phyloP scores from a whole-genome alignment of 202 grass and related monocot species.

The Eragrostis tef region DNA sequence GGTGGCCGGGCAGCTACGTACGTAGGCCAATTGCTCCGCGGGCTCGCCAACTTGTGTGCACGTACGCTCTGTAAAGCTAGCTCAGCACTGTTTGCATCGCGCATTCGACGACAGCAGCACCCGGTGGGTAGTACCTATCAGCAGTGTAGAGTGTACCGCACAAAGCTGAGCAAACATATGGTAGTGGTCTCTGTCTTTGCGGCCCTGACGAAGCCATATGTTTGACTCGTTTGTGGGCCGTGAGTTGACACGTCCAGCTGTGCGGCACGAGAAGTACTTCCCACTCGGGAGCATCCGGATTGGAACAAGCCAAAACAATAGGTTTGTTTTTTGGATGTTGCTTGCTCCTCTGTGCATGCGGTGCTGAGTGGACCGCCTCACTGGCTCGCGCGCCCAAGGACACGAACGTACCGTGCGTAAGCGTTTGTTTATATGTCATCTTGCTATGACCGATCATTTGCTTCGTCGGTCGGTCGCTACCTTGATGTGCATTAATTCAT shows the following conservation, averaged over 20 bases:
- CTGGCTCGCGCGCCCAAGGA: not conserved
- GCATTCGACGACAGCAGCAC: no score
- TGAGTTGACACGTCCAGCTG: constrained; percentile 42
- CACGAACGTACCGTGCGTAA: not conserved
- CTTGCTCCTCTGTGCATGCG: not conserved
- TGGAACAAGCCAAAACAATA: no score
- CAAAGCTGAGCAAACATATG: no score
- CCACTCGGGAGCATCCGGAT: not conserved
- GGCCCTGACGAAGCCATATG: not conserved
- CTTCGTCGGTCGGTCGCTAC: not conserved
- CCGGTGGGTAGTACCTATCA: no score
- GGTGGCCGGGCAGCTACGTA: no score
- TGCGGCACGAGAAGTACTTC: not conserved
- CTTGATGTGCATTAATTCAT: no score
- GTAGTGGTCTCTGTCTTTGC: no score
- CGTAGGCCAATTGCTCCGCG: no score
- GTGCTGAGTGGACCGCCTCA: not conserved
- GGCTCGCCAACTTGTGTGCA: no score
- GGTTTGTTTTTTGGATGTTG: not conserved
- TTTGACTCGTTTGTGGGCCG: not conserved
- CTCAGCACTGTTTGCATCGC: no score
- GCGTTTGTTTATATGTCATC: not conserved
- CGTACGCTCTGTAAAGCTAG: no score
- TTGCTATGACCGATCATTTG: not conserved
- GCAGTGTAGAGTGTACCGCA: no score